These are phyloP conservation scores for Pestalotiopsis sp. DNA, from an alignment of 2,329 filamentous ascomycete genomes.

Conservation along the genomic window DNA sequence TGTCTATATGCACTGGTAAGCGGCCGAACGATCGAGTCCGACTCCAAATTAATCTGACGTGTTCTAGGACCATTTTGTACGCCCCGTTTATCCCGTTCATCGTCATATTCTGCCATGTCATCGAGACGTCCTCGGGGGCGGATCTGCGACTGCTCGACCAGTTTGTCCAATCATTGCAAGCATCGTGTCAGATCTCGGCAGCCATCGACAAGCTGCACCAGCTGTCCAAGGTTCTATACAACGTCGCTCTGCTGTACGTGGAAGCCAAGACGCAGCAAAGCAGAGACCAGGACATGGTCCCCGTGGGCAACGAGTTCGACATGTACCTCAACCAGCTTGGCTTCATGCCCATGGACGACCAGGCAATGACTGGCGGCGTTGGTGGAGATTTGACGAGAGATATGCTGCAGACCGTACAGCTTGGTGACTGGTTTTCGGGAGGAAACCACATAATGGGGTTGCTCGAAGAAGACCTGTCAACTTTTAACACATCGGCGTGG, in stretches of 20 bases:
- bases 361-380: background rate
- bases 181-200: conserved; percentile 46
- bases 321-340: conserved; percentile 36
- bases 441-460: conserved; percentile 36
- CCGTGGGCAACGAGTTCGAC: conserved; percentile 34
- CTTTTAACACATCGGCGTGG: conserved; percentile 29
- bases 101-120: conserved; percentile 53
- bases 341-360: conserved; percentile 33
- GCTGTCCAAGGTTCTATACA: conserved; percentile 61
- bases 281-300: conserved; percentile 32
- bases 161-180: conserved; percentile 54
- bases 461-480: conserved; percentile 35
- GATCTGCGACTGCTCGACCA: conserved; percentile 51
- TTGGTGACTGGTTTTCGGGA: conserved; percentile 38
- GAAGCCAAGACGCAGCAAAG: conserved; percentile 50
- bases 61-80: conserved; percentile 46
- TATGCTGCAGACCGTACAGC: conserved; percentile 29
- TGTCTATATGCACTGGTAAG: conserved; percentile 48
- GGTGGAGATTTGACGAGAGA: conserved; percentile 1
- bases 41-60: conserved; percentile 12
- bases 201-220: conserved; percentile 58
- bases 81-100: conserved; percentile 58
- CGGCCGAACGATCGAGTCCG: conserved; percentile 18
- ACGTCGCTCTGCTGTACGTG: conserved; percentile 60
- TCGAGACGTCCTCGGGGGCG: conserved; percentile 45